These are phyloP conservation scores for Alternaria hordeiaustralica DNA, from an alignment of 2,329 filamentous ascomycete species.

Conservation along the genomic window DNA sequence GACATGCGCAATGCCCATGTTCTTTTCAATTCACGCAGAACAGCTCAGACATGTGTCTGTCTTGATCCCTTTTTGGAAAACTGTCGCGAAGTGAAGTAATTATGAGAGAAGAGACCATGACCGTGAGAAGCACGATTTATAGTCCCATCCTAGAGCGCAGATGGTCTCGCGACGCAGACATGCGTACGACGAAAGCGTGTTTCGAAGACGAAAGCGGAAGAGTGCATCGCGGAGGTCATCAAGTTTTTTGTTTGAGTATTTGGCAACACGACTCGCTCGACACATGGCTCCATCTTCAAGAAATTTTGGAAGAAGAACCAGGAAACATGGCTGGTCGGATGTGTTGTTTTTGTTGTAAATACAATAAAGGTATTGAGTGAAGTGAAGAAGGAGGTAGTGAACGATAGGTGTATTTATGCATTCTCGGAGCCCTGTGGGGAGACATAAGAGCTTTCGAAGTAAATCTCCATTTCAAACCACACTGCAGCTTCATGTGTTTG, in stretches of 20 bases:
- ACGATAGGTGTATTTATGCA: background rate
- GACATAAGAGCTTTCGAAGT: background rate
- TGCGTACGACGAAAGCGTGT: rapidly evolving
- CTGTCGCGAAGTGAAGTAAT: too few species aligned
- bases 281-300: background rate
- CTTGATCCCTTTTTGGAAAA: too few species aligned
- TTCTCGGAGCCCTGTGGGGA: background rate
- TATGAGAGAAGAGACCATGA: background rate
- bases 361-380: background rate
- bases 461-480: background rate
- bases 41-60: too few species aligned
- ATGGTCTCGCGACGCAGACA: background rate
- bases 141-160: background rate
- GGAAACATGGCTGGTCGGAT: too few species aligned
- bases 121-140: background rate
- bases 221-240: background rate
- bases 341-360: too few species aligned
- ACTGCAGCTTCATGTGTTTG: background rate
- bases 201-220: background rate
- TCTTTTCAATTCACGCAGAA: too few species aligned
- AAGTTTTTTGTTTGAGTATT: rapidly evolving
- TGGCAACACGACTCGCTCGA: background rate
- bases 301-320: background rate
- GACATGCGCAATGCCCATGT: too few species aligned
- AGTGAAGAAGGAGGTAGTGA: background rate